These are phyloP conservation scores for Penicillium subrubescens DNA, from an alignment of 495 filamentous ascomycete species.

Conservation along the genomic window DNA sequence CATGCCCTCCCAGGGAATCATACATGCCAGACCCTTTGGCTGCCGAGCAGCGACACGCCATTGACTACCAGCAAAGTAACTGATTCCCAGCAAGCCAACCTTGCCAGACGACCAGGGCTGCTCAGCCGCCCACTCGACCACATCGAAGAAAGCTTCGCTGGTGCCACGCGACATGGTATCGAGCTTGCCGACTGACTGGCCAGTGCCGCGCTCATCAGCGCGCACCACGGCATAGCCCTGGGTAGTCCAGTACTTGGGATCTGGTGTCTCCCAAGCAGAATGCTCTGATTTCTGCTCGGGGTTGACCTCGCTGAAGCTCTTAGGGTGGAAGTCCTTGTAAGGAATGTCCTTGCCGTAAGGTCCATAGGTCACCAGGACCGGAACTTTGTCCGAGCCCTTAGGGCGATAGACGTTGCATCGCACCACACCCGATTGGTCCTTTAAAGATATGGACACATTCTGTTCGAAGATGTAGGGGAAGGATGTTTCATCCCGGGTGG, in stretches of 20 bases:
- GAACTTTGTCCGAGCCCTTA: slow-evolving; percentile 30
- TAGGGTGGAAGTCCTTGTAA: slow-evolving; percentile 32
- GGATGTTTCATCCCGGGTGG: slow-evolving; percentile 33
- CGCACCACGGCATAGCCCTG: slow-evolving; percentile 62
- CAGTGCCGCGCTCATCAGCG: slow-evolving; percentile 60
- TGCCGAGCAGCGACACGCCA: slow-evolving; percentile 64
- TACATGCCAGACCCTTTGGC: slow-evolving; percentile 59
- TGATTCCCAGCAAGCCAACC: slow-evolving; percentile 63
- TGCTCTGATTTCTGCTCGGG: slow-evolving; percentile 50
- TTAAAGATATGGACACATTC: slow-evolving; percentile 38
- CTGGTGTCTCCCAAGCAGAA: slow-evolving; percentile 67
- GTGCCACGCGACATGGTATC: slow-evolving; percentile 64
- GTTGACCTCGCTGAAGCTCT: slow-evolving; percentile 54
- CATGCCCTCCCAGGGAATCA: slow-evolving; percentile 72
- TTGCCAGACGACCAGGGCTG: slow-evolving; percentile 64
- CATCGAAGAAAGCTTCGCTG: slow-evolving; percentile 60
- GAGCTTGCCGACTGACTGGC: slow-evolving; percentile 58
- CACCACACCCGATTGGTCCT: slow-evolving; percentile 38
- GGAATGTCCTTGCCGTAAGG: slow-evolving; percentile 65
- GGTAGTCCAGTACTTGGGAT: slow-evolving; percentile 63
- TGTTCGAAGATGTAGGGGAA: slow-evolving; percentile 44
- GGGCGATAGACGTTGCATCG: slow-evolving; percentile 46
- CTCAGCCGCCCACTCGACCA: slow-evolving; percentile 65
- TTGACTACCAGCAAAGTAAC: slow-evolving; percentile 64
- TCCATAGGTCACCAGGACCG: slow-evolving; percentile 46